Evolutionary conservation across 2,329 filamentous ascomycete species (phyloP).

Genomic region (Chrysoporthe deuterocubensis): DNA sequence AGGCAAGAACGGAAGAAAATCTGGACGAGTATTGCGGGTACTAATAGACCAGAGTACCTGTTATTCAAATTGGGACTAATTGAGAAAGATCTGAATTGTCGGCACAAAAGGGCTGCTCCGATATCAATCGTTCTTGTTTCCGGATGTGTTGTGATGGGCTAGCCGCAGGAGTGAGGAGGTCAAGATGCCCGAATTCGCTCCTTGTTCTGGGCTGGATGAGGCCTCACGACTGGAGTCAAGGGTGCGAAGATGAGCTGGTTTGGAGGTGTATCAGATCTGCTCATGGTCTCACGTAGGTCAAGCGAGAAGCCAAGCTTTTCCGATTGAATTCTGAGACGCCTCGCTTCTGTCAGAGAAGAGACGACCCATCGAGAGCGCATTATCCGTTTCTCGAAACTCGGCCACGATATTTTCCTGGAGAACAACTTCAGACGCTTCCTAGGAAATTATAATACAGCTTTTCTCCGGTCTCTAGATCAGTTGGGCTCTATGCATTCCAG

Average conservation of each 20-base stretch:
- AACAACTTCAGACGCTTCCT: background rate
- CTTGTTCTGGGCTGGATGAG: background rate
- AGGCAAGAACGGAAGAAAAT: background rate
- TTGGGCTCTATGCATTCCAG: background rate
- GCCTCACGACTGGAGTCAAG: background rate
- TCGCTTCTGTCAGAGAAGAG: background rate
- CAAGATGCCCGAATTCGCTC: background rate
- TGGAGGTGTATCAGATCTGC: constrained; percentile 4
- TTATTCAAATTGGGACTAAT: background rate
- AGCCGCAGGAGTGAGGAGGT: background rate
- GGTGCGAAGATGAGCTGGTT: background rate
- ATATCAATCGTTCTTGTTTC: background rate
- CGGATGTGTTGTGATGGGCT: background rate
- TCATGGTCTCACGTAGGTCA: background rate
- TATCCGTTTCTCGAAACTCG: background rate
- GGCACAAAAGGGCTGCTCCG: background rate
- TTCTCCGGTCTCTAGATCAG: background rate
- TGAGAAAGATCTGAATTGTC: background rate
- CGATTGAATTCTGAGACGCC: constrained; percentile 3
- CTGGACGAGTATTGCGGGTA: background rate
- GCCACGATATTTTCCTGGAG: background rate
- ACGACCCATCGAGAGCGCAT: background rate
- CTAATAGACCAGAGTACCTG: background rate
- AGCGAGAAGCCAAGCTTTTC: constrained; percentile 4
- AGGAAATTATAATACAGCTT: background rate